Base-by-base conservation (phyloP, 2,329 filamentous ascomycete genomes). In the Venturia aucupariae region DNA sequence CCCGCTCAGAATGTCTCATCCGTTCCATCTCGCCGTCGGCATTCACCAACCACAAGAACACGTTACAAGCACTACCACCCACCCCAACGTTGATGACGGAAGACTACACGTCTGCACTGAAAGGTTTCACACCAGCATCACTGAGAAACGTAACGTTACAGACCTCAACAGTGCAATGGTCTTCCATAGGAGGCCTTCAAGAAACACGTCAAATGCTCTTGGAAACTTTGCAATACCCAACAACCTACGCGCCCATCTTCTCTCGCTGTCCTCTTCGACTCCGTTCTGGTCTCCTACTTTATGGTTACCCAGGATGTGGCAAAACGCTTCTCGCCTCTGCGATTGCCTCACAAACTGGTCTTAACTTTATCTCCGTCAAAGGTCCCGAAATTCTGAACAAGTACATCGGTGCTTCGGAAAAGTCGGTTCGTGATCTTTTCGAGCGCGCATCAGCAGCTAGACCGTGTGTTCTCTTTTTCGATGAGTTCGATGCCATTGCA, bases 361-460 rank as follows among this genome's bases (percentile, higher is more conserved):
- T 99, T 66, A 99, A 99, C 76, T 99, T 99, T 76, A 99, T 99
- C 75, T 92, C 88, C 48, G 94, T 99, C 72, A 99, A 99, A 78
- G 94, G 94, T 0, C 94, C 94, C 0, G 95, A 99, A 75, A 97
- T 99, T 66, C 79, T 99, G 64, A 99, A 99, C 81, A 99, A 99
- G 77, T 99, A 99, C 75, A 99, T 99, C 66, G 94, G 94, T 72
- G 94, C 94, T 0, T 96, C 90, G 35, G 94, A 99, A 72, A 99
- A 99, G 81, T 92, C 87, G 66, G 92, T 99, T 7, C 87, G 95
- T 51, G 94, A 99, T 74, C 81, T 99, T 0, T 99, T 99, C 71
- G 93, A 96, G 73, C 86, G 94, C 51, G 94, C 94, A 0, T 87
- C 88, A 72, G 93, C 94, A 3, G 94, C 94, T 4, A 86, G 89